Evolutionary conservation across 2,329 filamentous ascomycete species (phyloP).

Genomic region (Alternaria metachromatica): DNA sequence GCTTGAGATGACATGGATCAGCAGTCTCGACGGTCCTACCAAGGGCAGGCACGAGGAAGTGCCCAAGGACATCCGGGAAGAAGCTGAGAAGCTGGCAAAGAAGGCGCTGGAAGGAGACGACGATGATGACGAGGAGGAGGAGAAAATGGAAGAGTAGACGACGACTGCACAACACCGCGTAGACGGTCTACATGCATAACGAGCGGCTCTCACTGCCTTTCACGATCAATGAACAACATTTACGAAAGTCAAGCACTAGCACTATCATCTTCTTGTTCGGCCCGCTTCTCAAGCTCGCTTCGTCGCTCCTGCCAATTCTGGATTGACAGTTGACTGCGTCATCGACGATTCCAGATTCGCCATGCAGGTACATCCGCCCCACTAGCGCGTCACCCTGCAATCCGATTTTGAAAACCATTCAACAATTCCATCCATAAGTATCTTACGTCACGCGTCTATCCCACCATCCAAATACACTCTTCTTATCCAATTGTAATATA

Average conservation of each 20-base stretch:
- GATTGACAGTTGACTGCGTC: conserved; percentile 14
- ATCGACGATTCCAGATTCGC: conserved; percentile 7
- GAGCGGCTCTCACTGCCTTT: conserved; percentile 27
- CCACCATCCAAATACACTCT: background rate
- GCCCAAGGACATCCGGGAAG: conserved; percentile 85
- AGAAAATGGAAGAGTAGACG: conserved; percentile 84
- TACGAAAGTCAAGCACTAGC: conserved; percentile 2
- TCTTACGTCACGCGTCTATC: background rate
- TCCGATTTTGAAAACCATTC: conserved; percentile 4
- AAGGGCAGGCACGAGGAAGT: conserved; percentile 94
- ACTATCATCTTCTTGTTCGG: background rate
- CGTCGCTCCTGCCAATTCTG: conserved; percentile 1
- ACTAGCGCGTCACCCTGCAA: conserved; percentile 19
- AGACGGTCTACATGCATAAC: conserved; percentile 35
- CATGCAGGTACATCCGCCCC: conserved; percentile 22
- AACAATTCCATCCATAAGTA: conserved; percentile 2
- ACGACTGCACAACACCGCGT: conserved; percentile 25
- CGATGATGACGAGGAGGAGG: conserved; percentile 78
- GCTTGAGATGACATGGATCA: conserved; percentile 99
- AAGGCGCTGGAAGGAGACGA: conserved; percentile 87
- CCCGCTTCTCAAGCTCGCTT: conserved; percentile 2
- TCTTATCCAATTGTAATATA: background rate
- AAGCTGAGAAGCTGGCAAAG: conserved; percentile 92
- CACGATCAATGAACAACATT: conserved; percentile 21
- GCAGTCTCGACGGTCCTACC: conserved; percentile 80